phyloP scores from a whole-genome alignment of 352 stramenopile genomes.

The Phytopythium oedochilum region DNA sequence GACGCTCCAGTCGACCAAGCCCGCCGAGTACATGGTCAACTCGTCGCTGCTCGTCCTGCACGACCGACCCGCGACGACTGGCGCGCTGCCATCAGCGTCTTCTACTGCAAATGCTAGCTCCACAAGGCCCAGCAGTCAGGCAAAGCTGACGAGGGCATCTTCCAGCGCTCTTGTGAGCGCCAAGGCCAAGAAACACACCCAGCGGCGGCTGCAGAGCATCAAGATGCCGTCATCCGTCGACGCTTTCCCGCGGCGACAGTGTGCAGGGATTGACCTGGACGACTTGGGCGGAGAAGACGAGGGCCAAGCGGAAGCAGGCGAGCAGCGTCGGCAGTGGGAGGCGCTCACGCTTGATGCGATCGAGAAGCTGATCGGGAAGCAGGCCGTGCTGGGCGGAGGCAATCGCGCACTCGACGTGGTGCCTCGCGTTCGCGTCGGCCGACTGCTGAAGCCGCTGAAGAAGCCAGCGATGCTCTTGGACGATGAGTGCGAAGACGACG shows the following conservation, averaged over 20 bases:
- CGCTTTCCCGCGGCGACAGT: slow-evolving; percentile 26
- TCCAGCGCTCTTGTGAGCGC: slow-evolving; percentile 21
- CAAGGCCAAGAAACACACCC: slow-evolving; percentile 48
- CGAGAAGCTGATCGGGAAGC: slow-evolving; percentile 18
- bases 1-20: slow-evolving; percentile 37
- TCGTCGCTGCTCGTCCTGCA: slow-evolving; percentile 53
- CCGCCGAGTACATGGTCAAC: slow-evolving; percentile 56
- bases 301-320: slow-evolving; percentile 4
- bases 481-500: background rate
- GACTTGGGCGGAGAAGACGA: slow-evolving; percentile 11
- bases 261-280: slow-evolving; percentile 3
- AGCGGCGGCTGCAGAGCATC: slow-evolving; percentile 43
- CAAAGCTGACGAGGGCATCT: slow-evolving; percentile 1
- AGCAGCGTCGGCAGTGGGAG: background rate
- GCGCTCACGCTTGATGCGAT: slow-evolving; percentile 15
- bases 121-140: background rate
- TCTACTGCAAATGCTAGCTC: slow-evolving; percentile 6
- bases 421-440: slow-evolving; percentile 34
- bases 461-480: slow-evolving; percentile 34
- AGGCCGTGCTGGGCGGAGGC: background rate
- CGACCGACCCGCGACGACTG: slow-evolving; percentile 23
- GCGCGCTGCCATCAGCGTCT: slow-evolving; percentile 18
- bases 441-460: slow-evolving; percentile 40
- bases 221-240: slow-evolving; percentile 36
- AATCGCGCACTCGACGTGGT: slow-evolving; percentile 25